Evolutionary conservation across 2,329 filamentous ascomycete genomes (phyloP).

Genomic region (Exophiala alcalophila): DNA sequence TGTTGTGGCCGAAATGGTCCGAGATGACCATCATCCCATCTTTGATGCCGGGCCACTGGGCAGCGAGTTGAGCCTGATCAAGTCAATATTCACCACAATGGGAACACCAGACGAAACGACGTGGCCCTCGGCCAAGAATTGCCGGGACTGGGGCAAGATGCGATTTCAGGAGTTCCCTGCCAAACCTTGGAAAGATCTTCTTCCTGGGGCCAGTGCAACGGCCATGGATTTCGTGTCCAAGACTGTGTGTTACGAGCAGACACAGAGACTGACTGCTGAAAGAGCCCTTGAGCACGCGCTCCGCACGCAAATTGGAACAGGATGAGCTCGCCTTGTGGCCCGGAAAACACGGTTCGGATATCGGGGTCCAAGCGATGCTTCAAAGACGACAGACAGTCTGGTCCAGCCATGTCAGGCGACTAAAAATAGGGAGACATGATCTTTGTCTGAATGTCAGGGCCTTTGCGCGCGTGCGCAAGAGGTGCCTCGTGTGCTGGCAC

Average conservation of each 20-base stretch:
- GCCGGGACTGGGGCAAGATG: constrained; percentile 85
- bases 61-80: constrained; percentile 84
- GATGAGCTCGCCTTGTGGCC: too few species aligned
- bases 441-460: too few species aligned
- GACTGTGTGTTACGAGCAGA: constrained; percentile 71
- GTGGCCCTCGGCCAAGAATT: constrained; percentile 65
- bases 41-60: constrained; percentile 89
- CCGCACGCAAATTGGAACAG: too few species aligned
- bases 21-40: constrained; percentile 57
- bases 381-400: too few species aligned
- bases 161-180: constrained; percentile 72
- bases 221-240: constrained; percentile 64
- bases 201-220: constrained; percentile 58
- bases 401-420: too few species aligned
- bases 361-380: too few species aligned
- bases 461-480: too few species aligned
- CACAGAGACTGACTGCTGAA: constrained; percentile 62
- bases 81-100: constrained; percentile 87
- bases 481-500: not conserved
- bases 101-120: constrained; percentile 76
- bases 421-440: too few species aligned
- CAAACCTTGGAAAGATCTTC: constrained; percentile 65
- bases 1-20: constrained; percentile 73
- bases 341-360: too few species aligned
- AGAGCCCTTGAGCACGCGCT: constrained; percentile 19